A percentile compares a stretch with the other conserved stretches of the same genome.
phyloP scores from a whole-genome alignment of 1,284 basidiomycete genomes.

The Ceratobasidium papillatum region DNA sequence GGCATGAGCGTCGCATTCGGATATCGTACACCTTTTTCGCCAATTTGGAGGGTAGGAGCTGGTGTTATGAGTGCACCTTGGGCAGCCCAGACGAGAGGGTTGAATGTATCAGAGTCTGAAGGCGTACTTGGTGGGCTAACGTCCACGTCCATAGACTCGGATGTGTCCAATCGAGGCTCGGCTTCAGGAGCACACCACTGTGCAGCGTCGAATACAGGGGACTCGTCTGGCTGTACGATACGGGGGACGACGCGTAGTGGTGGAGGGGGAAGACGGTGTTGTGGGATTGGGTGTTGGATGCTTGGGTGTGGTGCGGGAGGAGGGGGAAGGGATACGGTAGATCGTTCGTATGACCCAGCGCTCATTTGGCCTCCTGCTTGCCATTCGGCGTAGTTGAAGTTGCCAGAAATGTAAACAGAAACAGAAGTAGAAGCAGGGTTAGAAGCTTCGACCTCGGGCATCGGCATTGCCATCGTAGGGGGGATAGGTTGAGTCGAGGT shows the following conservation, averaged over 20 bases:
- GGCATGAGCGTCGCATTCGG: slow-evolving; percentile 30
- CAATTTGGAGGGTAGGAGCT: slow-evolving; percentile 14
- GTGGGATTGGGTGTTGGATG: slow-evolving; percentile 7
- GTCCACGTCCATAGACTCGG: slow-evolving; percentile 4
- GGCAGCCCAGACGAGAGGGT: slow-evolving; percentile 20
- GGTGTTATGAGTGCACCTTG: slow-evolving; percentile 26
- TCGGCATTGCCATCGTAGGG: background rate
- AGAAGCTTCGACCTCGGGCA: too few relatives aligned
- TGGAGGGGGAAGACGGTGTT: background rate
- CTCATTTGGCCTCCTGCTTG: slow-evolving; percentile 19
- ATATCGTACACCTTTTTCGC: slow-evolving; percentile 15
- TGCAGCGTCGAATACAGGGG: slow-evolving; percentile 16
- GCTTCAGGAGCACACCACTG: slow-evolving; percentile 26
- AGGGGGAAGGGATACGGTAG: background rate
- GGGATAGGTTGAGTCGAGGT: background rate
- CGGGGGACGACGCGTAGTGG: background rate
- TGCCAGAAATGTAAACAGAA: background rate
- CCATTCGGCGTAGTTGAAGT: slow-evolving; percentile 32
- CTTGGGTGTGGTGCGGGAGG: slow-evolving; percentile 19
- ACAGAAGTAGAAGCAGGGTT: background rate
- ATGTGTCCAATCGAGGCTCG: slow-evolving; percentile 2
- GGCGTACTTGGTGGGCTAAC: slow-evolving; percentile 14
- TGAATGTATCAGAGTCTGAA: slow-evolving; percentile 15
- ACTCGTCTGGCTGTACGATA: background rate
- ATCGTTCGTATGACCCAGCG: background rate